Conservation (phyloP, 2,329 filamentous ascomycete genomes). For the Diaporthe citri region DNA sequence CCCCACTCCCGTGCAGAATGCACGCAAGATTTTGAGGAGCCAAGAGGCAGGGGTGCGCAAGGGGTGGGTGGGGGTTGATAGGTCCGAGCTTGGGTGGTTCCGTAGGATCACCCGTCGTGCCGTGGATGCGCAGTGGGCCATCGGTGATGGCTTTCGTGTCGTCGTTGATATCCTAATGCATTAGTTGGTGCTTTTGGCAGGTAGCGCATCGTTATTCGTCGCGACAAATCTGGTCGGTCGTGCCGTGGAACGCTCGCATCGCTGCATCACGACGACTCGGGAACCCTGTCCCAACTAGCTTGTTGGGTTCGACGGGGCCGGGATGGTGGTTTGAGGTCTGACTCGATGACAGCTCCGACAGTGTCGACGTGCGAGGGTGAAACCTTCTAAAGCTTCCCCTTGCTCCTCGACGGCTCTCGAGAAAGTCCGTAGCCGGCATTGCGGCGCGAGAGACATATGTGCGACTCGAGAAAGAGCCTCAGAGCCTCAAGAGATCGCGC, state of each 20-base stretch:
- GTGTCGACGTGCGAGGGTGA: conserved; percentile 12
- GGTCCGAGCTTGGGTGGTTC: conserved; percentile 13
- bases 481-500: background rate
- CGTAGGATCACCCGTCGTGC: conserved; percentile 19
- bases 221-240: conserved; percentile 1
- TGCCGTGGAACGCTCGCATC: conserved; percentile 5
- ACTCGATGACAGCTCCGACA: conserved; percentile 3
- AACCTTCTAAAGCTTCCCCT: conserved; percentile 27
- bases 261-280: conserved; percentile 30
- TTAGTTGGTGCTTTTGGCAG: background rate
- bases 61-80: conserved; percentile 32
- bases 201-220: conserved; percentile 11
- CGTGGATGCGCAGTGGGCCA: conserved; percentile 4
- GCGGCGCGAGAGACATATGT: background rate
- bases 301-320: background rate
- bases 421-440: conserved; percentile 25
- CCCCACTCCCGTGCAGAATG: conserved; percentile 31
- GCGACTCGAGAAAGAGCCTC: conserved; percentile 9
- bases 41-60: conserved; percentile 21
- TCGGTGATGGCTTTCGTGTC: background rate
- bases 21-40: conserved; percentile 21
- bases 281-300: background rate
- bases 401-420: conserved; percentile 29
- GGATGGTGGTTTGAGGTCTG: conserved; percentile 30
- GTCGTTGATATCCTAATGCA: conserved; percentile 6